Evolutionary conservation across 75 land plant genomes (phyloP).

Genomic region (Sequoia sempervirens): DNA sequence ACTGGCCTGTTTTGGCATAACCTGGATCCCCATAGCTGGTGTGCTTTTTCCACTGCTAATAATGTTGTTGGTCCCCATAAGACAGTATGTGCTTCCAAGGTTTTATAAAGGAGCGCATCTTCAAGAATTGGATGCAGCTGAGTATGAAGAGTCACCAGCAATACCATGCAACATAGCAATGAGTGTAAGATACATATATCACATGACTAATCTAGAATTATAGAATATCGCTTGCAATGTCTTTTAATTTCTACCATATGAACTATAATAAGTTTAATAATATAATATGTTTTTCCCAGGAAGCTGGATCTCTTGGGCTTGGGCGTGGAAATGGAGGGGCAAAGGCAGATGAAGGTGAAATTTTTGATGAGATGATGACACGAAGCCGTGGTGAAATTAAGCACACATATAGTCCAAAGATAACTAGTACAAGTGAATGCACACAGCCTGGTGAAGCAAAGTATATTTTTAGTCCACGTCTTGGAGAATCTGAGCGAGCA

Average conservation of each 20-base stretch:
- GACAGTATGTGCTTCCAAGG: conserved; percentile 74
- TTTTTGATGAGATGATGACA: conserved; percentile 71
- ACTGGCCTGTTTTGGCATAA: conserved; percentile 64
- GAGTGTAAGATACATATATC: conserved; percentile 1
- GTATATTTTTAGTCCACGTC: conserved; percentile 12
- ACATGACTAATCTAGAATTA: not conserved
- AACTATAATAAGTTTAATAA: not conserved
- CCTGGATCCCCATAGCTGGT: conserved; percentile 95
- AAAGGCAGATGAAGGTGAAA: conserved; percentile 40
- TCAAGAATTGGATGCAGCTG: conserved; percentile 64
- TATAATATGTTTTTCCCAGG: conserved; percentile 9
- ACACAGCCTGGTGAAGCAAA: conserved; percentile 21
- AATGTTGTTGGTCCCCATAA: conserved; percentile 78
- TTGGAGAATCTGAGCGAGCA: conserved; percentile 13
- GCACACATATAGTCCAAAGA: conserved; percentile 46
- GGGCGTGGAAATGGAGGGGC: conserved; percentile 6
- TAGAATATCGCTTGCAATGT: not conserved
- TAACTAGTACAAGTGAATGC: conserved; percentile 39
- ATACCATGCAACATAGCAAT: conserved; percentile 32
- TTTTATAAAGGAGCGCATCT: conserved; percentile 63
- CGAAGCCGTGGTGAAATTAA: conserved; percentile 81
- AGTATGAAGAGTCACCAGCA: conserved; percentile 64
- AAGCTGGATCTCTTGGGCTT: not conserved
- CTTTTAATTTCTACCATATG: not conserved
- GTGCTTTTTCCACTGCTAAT: conserved; percentile 86